Percentiles rank a stretch among this genome's conserved stretches.
These are phyloP conservation scores for Cladosporium cucumerinum DNA, from an alignment of 2,329 filamentous ascomycete genomes.

Conservation along the genomic window DNA sequence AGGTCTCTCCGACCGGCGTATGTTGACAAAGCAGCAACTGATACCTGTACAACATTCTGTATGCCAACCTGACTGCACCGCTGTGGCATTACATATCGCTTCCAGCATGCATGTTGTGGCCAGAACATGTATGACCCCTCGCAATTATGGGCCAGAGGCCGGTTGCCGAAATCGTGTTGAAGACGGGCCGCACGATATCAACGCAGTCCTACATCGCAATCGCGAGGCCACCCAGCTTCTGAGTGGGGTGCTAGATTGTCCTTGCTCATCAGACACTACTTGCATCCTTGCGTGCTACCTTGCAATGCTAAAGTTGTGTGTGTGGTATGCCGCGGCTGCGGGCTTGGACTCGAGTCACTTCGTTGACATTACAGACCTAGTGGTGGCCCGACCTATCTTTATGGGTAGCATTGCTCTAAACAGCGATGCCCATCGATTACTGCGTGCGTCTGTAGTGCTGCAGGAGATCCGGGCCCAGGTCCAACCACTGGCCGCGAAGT, in stretches of 20 bases:
- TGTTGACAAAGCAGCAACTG: no score
- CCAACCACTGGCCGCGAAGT: background rate
- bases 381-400: constrained; percentile 18
- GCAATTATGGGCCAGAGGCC: no score
- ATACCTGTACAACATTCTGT: no score
- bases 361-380: constrained; percentile 12
- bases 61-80: no score
- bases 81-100: no score
- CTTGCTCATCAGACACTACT: constrained; percentile 12
- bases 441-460: constrained; percentile 18
- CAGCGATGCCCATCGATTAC: constrained; percentile 16
- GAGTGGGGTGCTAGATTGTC: constrained; percentile 18
- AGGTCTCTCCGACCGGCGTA: no score
- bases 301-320: constrained; percentile 16
- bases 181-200: constrained; percentile 17
- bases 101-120: no score
- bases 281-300: constrained; percentile 18
- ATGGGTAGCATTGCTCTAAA: constrained; percentile 19
- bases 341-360: background rate
- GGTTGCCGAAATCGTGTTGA: background rate
- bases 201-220: constrained; percentile 18
- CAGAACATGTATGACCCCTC: no score
- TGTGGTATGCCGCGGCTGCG: constrained; percentile 19
- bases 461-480: background rate
- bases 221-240: constrained; percentile 18